Percentiles rank a stretch among this genome's conserved stretches.
Evolutionary conservation across 352 stramenopile species (phyloP).

Genomic region (Globisporangium canariense): DNA sequence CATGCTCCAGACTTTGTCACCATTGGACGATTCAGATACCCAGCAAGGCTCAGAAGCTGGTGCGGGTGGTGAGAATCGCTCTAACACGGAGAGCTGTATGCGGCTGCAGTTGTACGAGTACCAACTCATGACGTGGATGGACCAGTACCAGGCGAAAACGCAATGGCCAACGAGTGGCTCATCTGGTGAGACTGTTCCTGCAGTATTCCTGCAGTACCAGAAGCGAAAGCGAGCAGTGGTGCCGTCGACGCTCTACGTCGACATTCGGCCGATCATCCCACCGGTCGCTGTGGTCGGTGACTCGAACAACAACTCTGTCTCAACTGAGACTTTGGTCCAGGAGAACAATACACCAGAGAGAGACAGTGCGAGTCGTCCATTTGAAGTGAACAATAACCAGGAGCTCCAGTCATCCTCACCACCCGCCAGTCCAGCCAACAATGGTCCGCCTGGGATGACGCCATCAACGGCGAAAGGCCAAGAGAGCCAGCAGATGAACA

Average conservation of each 20-base stretch:
- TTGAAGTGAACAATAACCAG: not conserved
- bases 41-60: not conserved
- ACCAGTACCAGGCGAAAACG: conserved; percentile 48
- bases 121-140: conserved; percentile 56
- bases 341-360: not conserved
- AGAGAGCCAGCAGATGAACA: conserved; percentile 4
- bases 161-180: conserved; percentile 34
- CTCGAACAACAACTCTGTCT: not conserved
- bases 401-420: not conserved
- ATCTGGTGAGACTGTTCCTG: conserved; percentile 19
- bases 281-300: not conserved
- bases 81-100: not conserved
- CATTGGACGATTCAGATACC: conserved; percentile 1
- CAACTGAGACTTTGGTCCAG: not conserved
- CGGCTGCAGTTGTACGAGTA: conserved; percentile 60
- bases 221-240: conserved; percentile 27
- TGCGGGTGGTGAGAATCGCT: no score
- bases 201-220: conserved; percentile 66
- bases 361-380: not conserved
- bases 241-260: conserved; percentile 9
- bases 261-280: conserved; percentile 13
- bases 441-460: not conserved
- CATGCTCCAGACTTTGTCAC: conserved; percentile 24
- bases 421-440: not conserved
- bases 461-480: not conserved